Base-by-base conservation (phyloP, 192 early-diverging fungal species). In the Gorgonomyces haynaldii region DNA sequence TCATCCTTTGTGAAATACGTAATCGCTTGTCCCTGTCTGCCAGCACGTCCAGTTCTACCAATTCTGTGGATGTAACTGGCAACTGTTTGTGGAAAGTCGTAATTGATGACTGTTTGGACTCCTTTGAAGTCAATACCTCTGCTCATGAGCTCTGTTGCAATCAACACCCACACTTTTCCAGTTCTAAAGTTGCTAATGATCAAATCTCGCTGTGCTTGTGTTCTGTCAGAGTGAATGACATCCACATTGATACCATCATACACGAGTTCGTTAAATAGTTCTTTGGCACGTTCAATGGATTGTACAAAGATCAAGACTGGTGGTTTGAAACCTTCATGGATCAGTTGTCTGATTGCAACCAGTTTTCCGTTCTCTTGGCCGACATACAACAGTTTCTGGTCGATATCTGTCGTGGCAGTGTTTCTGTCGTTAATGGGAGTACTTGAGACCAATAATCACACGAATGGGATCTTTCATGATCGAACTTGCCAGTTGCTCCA, bases 121-220 rank as follows among this genome's bases (percentile, higher is more conserved):
- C 88, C 91, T 61, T 95, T 93, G 65, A 99, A 96, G 71, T 99
- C 93, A 57, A 99, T 85, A 76, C 96, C 96, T 60, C 96, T 85
- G 4, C 91, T 84, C 86, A 96, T 90, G 36, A 99, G 62, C 51
- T 99, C 93, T 1, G 96, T 96, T 25, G 90, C 78, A 43, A 99
- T 96, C 32, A 99, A 66, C 22, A 96, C 85, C 90, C 91, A 96
- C 13, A 92, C 81, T 53, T 85, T 83, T 25, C 96, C 93, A 7
- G 67, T 52, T 13, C 90, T 75, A 72, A 98, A 96, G 37, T 84
- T 79, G 44, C 87, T 74, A 25, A 98, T 79, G 29, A 91, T 84
- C 35, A 69, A 67, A 64, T 98, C 92, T 59, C 95, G 76, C 72
- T 85, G 92, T 22, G 80, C 73, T 60, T 94, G 85, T 28, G 91